These are phyloP conservation scores for Candida wancherniae DNA, from an alignment of 805 yeast species.

Conservation along the genomic window DNA sequence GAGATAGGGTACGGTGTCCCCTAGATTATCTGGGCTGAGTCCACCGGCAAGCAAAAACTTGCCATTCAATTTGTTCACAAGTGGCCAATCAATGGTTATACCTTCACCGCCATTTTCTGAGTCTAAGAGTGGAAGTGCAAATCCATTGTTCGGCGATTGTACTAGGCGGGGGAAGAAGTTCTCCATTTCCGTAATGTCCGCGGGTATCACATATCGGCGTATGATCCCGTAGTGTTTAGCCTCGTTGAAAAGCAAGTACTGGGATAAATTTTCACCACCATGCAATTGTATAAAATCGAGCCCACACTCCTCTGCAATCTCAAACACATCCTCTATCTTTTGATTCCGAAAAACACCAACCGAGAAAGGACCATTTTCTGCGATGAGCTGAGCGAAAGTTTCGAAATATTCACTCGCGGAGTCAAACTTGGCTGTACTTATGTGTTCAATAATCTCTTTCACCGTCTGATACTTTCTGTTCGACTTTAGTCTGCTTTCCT, in stretches of 20 bases:
- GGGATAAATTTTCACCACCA: constrained; percentile 57
- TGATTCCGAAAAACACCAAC: constrained; percentile 94
- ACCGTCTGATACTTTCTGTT: constrained; percentile 18
- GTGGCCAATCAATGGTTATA: constrained; percentile 65
- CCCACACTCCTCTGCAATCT: constrained; percentile 37
- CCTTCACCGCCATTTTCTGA: constrained; percentile 95
- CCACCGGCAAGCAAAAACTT: constrained; percentile 85
- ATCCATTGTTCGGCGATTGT: constrained; percentile 22
- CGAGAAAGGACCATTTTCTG: constrained; percentile 54
- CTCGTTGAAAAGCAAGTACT: constrained; percentile 42
- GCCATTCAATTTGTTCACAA: constrained; percentile 21
- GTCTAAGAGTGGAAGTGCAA: constrained; percentile 65
- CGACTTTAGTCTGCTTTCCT: constrained; percentile 17
- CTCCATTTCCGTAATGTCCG: constrained; percentile 39
- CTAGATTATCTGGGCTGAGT: constrained; percentile 68
- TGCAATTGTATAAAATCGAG: constrained; percentile 86
- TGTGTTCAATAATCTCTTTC: constrained; percentile 13
- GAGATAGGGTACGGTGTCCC: constrained; percentile 39
- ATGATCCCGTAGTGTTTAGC: constrained; percentile 55
- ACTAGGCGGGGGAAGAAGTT: constrained; percentile 14
- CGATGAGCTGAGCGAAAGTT: constrained; percentile 21
- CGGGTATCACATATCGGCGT: constrained; percentile 61
- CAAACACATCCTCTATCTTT: constrained; percentile 53
- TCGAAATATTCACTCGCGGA: constrained; percentile 27
- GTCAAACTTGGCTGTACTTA: constrained; percentile 13